Evolutionary conservation across 2,329 filamentous ascomycete genomes (phyloP).

Genomic region (Plectosphaerella sp.): DNA sequence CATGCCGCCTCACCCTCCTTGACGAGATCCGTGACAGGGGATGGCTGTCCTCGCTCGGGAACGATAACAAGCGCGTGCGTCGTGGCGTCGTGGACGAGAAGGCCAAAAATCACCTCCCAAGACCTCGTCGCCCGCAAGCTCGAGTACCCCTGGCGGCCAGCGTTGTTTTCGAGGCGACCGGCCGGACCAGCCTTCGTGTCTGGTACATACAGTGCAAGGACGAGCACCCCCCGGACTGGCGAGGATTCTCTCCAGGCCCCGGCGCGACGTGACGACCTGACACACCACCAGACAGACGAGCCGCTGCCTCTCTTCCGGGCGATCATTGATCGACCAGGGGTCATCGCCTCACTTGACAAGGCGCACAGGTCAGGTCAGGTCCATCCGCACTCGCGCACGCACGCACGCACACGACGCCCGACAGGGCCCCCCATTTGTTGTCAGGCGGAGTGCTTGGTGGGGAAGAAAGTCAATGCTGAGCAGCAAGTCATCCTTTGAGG

Average conservation of each 20-base stretch:
- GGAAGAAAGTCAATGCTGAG: neutral
- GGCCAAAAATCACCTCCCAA: too few species aligned
- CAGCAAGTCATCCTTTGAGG: neutral
- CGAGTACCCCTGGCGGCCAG: too few species aligned
- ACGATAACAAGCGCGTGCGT: neutral
- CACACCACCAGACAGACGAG: neutral
- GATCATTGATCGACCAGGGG: neutral
- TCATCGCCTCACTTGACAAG: neutral
- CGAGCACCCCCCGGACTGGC: too few species aligned
- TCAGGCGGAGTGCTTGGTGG: neutral
- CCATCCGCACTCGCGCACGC: neutral
- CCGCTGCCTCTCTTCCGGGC: neutral
- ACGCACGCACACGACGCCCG: neutral
- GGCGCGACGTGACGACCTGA: neutral
- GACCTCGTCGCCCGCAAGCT: too few species aligned
- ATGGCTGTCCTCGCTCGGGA: neutral
- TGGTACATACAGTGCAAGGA: too few species aligned
- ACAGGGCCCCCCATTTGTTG: neutral
- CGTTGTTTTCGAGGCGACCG: too few species aligned
- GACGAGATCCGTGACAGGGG: neutral
- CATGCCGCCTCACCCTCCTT: neutral
- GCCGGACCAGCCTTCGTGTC: too few species aligned
- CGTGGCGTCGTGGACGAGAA: neutral
- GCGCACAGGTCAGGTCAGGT: neutral
- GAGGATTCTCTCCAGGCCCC: too few species aligned